Percentiles rank a stretch among this genome's conserved stretches.
phyloP scores from a whole-genome alignment of 2,329 filamentous ascomycete genomes.

The Neospermospora avenae region DNA sequence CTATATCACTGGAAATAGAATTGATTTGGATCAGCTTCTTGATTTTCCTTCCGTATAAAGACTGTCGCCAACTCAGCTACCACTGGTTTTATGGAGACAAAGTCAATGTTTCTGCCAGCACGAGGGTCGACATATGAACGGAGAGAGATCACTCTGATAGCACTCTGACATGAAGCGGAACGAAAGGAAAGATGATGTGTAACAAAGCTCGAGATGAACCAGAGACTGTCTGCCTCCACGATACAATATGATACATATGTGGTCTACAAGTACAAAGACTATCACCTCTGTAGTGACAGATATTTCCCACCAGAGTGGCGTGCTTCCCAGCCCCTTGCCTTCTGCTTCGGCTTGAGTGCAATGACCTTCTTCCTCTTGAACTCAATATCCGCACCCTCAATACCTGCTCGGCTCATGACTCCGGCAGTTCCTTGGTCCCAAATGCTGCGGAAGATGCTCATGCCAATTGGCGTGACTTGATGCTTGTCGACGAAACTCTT shows the following conservation, averaged over 20 bases:
- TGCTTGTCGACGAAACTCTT: conserved; percentile 72
- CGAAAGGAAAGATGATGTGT: no score
- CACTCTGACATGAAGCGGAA: no score
- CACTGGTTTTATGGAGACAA: no score
- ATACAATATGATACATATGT: conserved; percentile 25
- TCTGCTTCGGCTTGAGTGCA: conserved; percentile 59
- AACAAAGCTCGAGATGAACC: neutral
- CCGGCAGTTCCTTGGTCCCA: conserved; percentile 88
- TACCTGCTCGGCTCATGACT: conserved; percentile 77
- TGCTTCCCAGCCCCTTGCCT: conserved; percentile 63
- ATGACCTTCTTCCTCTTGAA: conserved; percentile 77
- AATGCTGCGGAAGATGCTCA: conserved; percentile 80
- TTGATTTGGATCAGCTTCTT: no score
- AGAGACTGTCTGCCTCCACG: conserved; percentile 11
- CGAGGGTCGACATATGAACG: no score
- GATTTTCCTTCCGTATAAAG: no score
- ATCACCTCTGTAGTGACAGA: conserved; percentile 44
- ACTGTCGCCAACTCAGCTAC: no score
- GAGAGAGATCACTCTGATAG: no score
- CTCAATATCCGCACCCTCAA: conserved; percentile 77
- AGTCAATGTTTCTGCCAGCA: no score
- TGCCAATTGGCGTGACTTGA: conserved; percentile 69
- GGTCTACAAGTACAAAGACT: conserved; percentile 4
- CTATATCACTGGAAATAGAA: no score
- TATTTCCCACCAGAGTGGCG: conserved; percentile 64